A percentile compares a stretch with the other conserved stretches of the same genome.
phyloP scores from a whole-genome alignment of 2,329 filamentous ascomycete species.

The Fusarium longipes region DNA sequence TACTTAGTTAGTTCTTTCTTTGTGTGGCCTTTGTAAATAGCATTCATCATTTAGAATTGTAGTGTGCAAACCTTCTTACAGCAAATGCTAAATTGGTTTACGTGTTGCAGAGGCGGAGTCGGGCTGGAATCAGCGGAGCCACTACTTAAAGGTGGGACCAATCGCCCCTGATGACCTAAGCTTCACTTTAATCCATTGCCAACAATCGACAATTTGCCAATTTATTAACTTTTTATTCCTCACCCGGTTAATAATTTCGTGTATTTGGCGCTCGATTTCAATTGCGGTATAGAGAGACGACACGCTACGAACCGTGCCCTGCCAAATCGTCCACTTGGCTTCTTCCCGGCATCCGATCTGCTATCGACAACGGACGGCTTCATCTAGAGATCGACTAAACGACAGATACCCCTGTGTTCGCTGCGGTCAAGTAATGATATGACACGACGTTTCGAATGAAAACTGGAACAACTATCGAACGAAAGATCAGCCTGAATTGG shows the following conservation, averaged over 20 bases:
- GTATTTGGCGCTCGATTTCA: background rate
- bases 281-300: background rate
- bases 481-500: slow-evolving; percentile 8
- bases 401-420: slow-evolving; percentile 22
- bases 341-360: slow-evolving; percentile 1
- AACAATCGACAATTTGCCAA: slow-evolving; percentile 8
- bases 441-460: slow-evolving; percentile 17
- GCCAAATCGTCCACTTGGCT: background rate
- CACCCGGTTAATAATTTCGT: slow-evolving; percentile 17
- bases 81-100: slow-evolving; percentile 18
- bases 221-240: slow-evolving; percentile 13
- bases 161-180: slow-evolving; percentile 47
- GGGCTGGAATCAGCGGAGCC: slow-evolving; percentile 19
- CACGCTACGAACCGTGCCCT: background rate
- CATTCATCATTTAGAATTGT: background rate
- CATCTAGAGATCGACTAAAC: slow-evolving; percentile 14
- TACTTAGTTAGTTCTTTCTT: too few relatives aligned
- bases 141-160: slow-evolving; percentile 30
- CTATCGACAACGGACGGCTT: slow-evolving; percentile 25
- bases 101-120: slow-evolving; percentile 37
- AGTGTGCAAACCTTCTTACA: background rate
- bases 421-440: slow-evolving; percentile 27
- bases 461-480: background rate
- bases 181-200: slow-evolving; percentile 15
- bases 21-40: too few relatives aligned